Percentiles rank a stretch among this genome's conserved stretches.
Evolutionary conservation across 1,139 yeast species (phyloP).

Genomic region (Saccharomyces hybrid): DNA sequence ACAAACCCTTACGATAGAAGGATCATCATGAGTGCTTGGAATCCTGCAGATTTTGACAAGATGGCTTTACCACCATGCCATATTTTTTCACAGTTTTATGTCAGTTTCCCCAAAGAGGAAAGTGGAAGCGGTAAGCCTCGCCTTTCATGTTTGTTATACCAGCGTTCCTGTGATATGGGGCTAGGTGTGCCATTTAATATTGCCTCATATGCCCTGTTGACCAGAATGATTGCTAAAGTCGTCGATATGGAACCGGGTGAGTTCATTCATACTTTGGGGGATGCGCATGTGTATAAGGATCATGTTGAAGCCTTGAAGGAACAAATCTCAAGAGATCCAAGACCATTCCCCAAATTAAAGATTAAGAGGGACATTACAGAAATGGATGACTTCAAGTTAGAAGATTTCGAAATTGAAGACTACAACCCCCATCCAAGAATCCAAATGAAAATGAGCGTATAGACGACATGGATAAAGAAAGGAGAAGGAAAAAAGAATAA

Average conservation of each 20-base stretch:
- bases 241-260: conserved; percentile 94
- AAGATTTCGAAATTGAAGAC: conserved; percentile 72
- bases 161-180: conserved; percentile 99
- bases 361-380: conserved; percentile 59
- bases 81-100: conserved; percentile 91
- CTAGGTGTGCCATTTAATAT: conserved; percentile 96
- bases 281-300: conserved; percentile 87
- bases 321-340: conserved; percentile 69
- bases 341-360: conserved; percentile 66
- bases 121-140: conserved; percentile 42
- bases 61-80: conserved; percentile 99
- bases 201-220: conserved; percentile 87
- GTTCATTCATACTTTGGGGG: conserved; percentile 91
- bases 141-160: conserved; percentile 83
- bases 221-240: conserved; percentile 91
- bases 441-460: conserved; percentile 76
- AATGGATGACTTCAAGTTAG: conserved; percentile 82
- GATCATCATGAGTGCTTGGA: conserved; percentile 95
- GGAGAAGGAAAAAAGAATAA: not conserved
- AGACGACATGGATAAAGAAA: conserved; percentile 10
- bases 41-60: conserved; percentile 83
- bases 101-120: conserved; percentile 55
- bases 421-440: conserved; percentile 79
- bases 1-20: conserved; percentile 90
- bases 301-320: conserved; percentile 84